Evolutionary conservation across 192 early-diverging fungal genomes (phyloP).

Genomic region (Coemansia sp.): DNA sequence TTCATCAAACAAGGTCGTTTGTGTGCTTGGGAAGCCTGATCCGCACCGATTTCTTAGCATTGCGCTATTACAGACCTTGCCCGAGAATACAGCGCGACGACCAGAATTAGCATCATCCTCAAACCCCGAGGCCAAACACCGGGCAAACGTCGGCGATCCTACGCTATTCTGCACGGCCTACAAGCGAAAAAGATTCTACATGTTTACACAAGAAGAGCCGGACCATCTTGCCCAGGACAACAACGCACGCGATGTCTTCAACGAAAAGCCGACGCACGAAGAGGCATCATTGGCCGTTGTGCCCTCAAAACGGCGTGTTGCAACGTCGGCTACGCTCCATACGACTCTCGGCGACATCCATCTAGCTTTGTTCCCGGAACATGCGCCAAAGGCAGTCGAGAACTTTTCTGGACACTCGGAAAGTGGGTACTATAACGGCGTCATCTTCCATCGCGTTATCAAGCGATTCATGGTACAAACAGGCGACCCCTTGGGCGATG

Average conservation of each 20-base stretch:
- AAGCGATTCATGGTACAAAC: constrained; percentile 98
- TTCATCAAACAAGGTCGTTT: constrained; percentile 77
- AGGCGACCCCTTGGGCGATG: constrained; percentile 84
- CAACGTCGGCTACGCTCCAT: constrained; percentile 75
- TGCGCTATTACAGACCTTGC: constrained; percentile 79
- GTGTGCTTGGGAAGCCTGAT: constrained; percentile 88
- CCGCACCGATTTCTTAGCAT: constrained; percentile 88
- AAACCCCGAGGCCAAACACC: constrained; percentile 72
- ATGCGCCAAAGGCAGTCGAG: constrained; percentile 81
- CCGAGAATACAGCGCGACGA: not conserved
- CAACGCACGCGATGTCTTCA: constrained; percentile 89
- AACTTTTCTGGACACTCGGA: constrained; percentile 89
- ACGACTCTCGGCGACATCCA: constrained; percentile 93
- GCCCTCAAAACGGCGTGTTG: constrained; percentile 61
- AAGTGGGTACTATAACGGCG: constrained; percentile 85
- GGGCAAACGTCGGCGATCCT: constrained; percentile 71
- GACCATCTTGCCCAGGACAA: constrained; percentile 58
- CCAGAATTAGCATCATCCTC: constrained; percentile 72
- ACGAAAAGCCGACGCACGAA: constrained; percentile 94
- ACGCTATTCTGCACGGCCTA: constrained; percentile 89
- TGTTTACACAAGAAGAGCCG: constrained; percentile 87
- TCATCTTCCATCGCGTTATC: constrained; percentile 97
- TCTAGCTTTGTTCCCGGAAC: constrained; percentile 83
- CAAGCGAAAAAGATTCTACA: constrained; percentile 91
- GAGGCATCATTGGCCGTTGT: constrained; percentile 87